Evolutionary conservation across 2,329 filamentous ascomycete species (phyloP).

Genomic region (Fusarium sp.): DNA sequence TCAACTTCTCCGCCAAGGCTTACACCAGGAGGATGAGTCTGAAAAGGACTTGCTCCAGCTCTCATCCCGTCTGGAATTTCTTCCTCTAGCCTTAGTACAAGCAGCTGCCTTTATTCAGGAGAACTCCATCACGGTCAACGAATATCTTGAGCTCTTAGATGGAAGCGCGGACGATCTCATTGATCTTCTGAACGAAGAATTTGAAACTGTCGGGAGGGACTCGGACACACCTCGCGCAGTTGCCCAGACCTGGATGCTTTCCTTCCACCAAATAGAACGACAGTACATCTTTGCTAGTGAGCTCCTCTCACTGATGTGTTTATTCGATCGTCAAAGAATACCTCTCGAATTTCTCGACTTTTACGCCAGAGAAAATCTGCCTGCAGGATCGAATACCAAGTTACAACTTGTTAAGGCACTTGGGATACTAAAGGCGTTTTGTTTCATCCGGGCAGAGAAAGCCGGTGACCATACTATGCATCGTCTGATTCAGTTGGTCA

Average conservation of each 20-base stretch:
- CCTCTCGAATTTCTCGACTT: slow-evolving; percentile 36
- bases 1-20: slow-evolving; percentile 36
- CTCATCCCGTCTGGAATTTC: slow-evolving; percentile 41
- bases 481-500: slow-evolving; percentile 49
- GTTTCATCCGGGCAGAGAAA: slow-evolving; percentile 38
- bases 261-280: slow-evolving; percentile 47
- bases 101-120: slow-evolving; percentile 50
- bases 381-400: accelerated
- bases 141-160: slow-evolving; percentile 46
- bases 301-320: slow-evolving; percentile 48
- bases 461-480: slow-evolving; percentile 44
- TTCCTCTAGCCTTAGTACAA: slow-evolving; percentile 50
- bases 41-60: slow-evolving; percentile 22
- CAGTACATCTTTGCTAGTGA: slow-evolving; percentile 41
- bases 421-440: slow-evolving; percentile 45
- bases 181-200: slow-evolving; percentile 45
- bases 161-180: slow-evolving; percentile 16
- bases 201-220: slow-evolving; percentile 46
- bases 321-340: slow-evolving; percentile 47
- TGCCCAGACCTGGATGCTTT: slow-evolving; percentile 48
- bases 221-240: slow-evolving; percentile 42
- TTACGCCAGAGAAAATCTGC: neutral
- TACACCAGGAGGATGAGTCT: slow-evolving; percentile 8
- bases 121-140: slow-evolving; percentile 34
- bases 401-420: slow-evolving; percentile 10